Evolutionary conservation across 805 yeast species (phyloP), one percentile per base, ranked within the genome.

Genomic region (Myxozyma melibiosi): DNA sequence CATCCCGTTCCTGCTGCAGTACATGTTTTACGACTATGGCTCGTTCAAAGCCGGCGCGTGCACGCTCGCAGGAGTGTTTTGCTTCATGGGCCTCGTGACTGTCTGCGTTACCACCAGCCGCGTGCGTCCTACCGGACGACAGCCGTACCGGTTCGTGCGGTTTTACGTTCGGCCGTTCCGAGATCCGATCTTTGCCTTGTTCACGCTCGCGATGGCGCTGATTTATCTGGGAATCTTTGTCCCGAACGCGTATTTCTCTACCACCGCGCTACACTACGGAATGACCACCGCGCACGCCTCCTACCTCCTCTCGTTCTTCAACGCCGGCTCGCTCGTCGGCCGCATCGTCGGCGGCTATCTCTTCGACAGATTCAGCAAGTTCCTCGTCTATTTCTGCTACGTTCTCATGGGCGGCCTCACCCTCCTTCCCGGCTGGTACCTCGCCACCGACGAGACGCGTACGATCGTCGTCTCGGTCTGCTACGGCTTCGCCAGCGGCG

Each of bases 11-110:
- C 66, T 72, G 48, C 55, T 73, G 62, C 65, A 72, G 4, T 64
- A 74, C 0, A 65, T 45, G 41, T 39, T 74, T 5, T 47, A 68
- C 18, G 68, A 68, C 34, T 70, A 70, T 3, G 70, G 66, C 1
- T 67, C 83, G 47, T 81, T 79, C 62, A 73, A 71, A 9, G 80
- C 84, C 83, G 78, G 82, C 2, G 72, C 78, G 42, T 71, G 84
- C 49, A 72, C 74, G n/a, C 67, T 80, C 46, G 80, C 80, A 0
- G 75, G 80, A 56, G 68, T 80, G 18, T 70, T 76, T 45, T 57
- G 70, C 7, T 72, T 57, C 0, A 67, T 71, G n/a, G 53, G 63
- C 11, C 27, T 53, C 4, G 45, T 68, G 16, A 51, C 70, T 27
- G 64, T 64, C 13, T 20, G 66, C 9, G 41, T 66, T 16, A 43